These are phyloP conservation scores for Chaetomium sp. DNA, from an alignment of 2,329 filamentous ascomycete genomes.

Conservation along the genomic window DNA sequence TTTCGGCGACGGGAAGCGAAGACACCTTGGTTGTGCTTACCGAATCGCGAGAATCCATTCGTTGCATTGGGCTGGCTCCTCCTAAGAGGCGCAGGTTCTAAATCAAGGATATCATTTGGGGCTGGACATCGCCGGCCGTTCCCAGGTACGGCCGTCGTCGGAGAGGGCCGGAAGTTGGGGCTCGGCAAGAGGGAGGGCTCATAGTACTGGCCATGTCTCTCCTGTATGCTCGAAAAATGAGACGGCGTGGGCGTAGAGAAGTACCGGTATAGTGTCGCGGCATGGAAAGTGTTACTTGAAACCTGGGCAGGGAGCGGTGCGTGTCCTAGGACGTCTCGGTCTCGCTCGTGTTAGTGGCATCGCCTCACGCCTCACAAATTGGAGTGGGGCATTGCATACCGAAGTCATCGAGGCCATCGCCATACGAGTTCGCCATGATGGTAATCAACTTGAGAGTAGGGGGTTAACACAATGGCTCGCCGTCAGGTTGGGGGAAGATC, in stretches of 20 bases:
- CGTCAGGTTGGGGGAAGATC: too few species aligned
- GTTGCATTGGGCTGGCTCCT: too few species aligned
- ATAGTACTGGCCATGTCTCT: not conserved
- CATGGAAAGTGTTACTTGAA: not conserved
- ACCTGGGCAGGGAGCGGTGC: not conserved
- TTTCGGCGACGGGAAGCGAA: too few species aligned
- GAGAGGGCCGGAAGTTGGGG: not conserved
- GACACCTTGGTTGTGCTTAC: too few species aligned
- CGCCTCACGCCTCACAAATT: too few species aligned
- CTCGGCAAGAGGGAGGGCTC: not conserved
- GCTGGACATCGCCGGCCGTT: too few species aligned
- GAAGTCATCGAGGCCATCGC: slow-evolving; percentile 21
- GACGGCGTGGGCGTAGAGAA: slow-evolving; percentile 5
- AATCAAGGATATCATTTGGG: too few species aligned
- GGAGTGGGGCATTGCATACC: slow-evolving; percentile 4
- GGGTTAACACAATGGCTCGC: not conserved
- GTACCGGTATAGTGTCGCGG: not conserved
- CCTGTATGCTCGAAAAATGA: not conserved
- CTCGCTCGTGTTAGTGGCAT: slow-evolving; percentile 5
- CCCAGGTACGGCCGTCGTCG: too few species aligned
- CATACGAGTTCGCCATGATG: slow-evolving; percentile 4
- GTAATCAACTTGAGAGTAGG: not conserved
- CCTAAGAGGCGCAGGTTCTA: too few species aligned
- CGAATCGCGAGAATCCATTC: too few species aligned
- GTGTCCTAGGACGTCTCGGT: slow-evolving; percentile 12